phyloP scores from a whole-genome alignment of 2,329 filamentous ascomycete species.

The Penicillium sp. region DNA sequence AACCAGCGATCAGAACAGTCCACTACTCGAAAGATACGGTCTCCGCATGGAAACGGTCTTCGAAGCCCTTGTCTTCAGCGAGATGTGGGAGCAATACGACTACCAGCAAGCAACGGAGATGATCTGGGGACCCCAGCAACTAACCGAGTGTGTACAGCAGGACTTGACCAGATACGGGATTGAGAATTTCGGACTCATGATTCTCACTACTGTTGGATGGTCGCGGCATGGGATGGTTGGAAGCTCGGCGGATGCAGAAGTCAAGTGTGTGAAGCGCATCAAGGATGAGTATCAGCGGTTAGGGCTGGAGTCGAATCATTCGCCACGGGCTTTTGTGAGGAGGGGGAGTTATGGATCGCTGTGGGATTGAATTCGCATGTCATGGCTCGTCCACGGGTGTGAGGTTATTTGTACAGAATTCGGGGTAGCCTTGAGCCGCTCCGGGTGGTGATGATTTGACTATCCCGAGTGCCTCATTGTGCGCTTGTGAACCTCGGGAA shows the following conservation, averaged over 20 bases:
- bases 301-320: background rate
- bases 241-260: background rate
- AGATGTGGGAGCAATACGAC: background rate
- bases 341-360: constrained; percentile 1
- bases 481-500: no score
- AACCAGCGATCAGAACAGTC: background rate
- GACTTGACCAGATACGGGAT: background rate
- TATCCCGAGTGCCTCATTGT: no score
- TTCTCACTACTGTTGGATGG: background rate
- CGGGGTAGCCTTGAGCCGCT: no score
- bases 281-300: background rate
- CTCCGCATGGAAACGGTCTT: constrained; percentile 3
- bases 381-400: no score
- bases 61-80: background rate
- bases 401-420: no score
- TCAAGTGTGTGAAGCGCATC: background rate
- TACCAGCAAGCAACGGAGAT: background rate
- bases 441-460: no score
- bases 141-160: background rate
- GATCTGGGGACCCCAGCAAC: background rate
- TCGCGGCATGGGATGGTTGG: background rate
- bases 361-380: background rate
- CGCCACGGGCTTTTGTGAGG: background rate
- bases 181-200: background rate
- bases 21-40: background rate